These are phyloP conservation scores for Arthonia radiata DNA, from an alignment of 495 filamentous ascomycete species.

Conservation along the genomic window DNA sequence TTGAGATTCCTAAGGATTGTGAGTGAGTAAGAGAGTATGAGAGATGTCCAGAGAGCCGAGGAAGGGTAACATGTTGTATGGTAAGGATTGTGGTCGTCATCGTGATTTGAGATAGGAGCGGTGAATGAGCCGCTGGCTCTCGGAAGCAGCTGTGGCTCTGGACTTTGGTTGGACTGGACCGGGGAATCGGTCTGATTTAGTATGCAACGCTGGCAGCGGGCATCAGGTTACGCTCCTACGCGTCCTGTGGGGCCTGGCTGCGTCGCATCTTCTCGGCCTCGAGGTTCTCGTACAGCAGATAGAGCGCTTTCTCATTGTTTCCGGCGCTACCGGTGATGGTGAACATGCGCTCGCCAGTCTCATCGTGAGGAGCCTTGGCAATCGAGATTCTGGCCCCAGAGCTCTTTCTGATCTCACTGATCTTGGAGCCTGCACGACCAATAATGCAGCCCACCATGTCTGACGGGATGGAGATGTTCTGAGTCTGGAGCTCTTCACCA, in stretches of 20 bases:
- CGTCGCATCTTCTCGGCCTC: conserved; percentile 96
- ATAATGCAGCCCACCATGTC: conserved; percentile 99
- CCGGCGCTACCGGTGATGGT: conserved; percentile 85
- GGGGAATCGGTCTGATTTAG: too few relatives aligned
- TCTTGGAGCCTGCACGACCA: conserved; percentile 79
- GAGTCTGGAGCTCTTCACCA: conserved; percentile 90
- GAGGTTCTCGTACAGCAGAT: conserved; percentile 92
- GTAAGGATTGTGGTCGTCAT: too few relatives aligned
- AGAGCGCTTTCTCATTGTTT: conserved; percentile 86
- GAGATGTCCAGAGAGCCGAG: too few relatives aligned
- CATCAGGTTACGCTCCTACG: too few relatives aligned
- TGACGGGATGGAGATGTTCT: conserved; percentile 96
- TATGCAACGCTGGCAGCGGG: too few relatives aligned
- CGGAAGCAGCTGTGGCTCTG: too few relatives aligned
- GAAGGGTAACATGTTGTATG: too few relatives aligned
- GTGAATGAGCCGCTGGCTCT: too few relatives aligned
- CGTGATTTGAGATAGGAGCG: too few relatives aligned
- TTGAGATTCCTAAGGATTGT: too few relatives aligned
- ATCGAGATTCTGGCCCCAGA: conserved; percentile 95
- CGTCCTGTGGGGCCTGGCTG: conserved; percentile 53
- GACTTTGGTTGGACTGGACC: too few relatives aligned
- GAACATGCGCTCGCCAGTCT: conserved; percentile 97
- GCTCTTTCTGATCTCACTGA: conserved; percentile 87
- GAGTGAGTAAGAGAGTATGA: too few relatives aligned
- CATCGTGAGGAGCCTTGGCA: conserved; percentile 91